phyloP scores from a whole-genome alignment of 169 alveolate genomes.

The Eimeria falciformis region DNA sequence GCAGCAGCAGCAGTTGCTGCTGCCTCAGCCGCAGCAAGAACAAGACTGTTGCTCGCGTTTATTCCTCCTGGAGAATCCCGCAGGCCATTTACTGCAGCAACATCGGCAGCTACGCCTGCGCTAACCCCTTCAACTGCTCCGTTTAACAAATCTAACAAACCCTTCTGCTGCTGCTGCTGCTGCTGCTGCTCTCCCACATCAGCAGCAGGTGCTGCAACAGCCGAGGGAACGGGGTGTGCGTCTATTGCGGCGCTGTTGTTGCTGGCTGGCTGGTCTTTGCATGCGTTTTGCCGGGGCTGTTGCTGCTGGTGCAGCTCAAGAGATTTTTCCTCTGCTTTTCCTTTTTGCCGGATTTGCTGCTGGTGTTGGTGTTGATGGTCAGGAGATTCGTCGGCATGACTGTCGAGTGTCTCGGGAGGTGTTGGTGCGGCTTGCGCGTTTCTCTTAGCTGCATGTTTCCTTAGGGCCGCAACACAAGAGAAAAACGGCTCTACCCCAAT shows the following conservation, averaged over 20 bases:
- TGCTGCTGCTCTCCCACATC: constrained; percentile 4
- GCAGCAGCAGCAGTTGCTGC: constrained; percentile 72
- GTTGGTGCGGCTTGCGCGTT: constrained; percentile 41
- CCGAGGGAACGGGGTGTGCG: neutral
- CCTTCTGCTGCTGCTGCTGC: neutral
- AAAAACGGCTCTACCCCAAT: constrained; percentile 73
- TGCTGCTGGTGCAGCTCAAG: constrained; percentile 42
- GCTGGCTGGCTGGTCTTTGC: neutral
- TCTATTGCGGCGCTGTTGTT: neutral
- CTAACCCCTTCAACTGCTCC: too few species aligned
- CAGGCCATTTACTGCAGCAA: neutral
- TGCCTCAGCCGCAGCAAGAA: constrained; percentile 64
- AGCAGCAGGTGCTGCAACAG: constrained; percentile 13
- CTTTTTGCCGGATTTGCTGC: neutral
- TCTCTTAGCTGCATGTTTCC: constrained; percentile 58
- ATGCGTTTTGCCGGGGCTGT: neutral
- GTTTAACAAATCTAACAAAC: too few species aligned
- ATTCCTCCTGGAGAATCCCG: neutral
- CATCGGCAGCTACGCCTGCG: neutral
- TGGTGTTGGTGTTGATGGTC: constrained; percentile 48
- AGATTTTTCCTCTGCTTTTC: neutral
- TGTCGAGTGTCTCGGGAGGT: constrained; percentile 53
- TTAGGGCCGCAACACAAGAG: constrained; percentile 67
- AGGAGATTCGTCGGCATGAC: constrained; percentile 68
- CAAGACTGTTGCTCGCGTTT: constrained; percentile 9